These are phyloP conservation scores for Stemphylium vesicarium DNA, from an alignment of 2,329 filamentous ascomycete species.

Conservation along the genomic window DNA sequence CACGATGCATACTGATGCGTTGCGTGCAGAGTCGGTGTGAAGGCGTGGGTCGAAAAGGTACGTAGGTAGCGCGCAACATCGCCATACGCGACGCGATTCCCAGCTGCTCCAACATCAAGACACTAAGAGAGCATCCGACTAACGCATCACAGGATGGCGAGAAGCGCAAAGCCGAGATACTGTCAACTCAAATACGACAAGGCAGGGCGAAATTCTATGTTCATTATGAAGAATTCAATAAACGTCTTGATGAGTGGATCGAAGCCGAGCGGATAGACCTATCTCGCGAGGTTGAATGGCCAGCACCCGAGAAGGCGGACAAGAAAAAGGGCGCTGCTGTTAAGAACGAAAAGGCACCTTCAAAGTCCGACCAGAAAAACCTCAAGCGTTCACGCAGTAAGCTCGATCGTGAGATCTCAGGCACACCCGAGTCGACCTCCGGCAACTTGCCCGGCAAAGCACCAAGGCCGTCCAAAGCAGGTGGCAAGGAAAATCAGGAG, in stretches of 20 bases:
- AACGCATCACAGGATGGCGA: slow-evolving; percentile 70
- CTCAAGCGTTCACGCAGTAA: slow-evolving; percentile 55
- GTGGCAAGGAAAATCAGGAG: slow-evolving; percentile 66
- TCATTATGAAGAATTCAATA: slow-evolving; percentile 99
- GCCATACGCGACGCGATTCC: slow-evolving; percentile 10
- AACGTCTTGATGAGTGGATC: slow-evolving; percentile 88
- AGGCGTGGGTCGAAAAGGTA: slow-evolving; percentile 74
- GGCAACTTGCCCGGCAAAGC: slow-evolving; percentile 56
- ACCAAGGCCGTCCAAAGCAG: slow-evolving; percentile 61
- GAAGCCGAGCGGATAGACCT: slow-evolving; percentile 83
- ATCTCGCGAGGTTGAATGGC: slow-evolving; percentile 92
- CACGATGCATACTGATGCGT: slow-evolving; percentile 38
- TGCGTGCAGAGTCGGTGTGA: slow-evolving; percentile 65
- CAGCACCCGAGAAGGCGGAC: slow-evolving; percentile 85
- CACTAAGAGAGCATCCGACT: slow-evolving; percentile 11
- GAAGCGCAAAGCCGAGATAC: slow-evolving; percentile 88
- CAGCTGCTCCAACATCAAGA: slow-evolving; percentile 22
- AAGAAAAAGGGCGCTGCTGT: slow-evolving; percentile 73
- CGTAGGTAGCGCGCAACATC: slow-evolving; percentile 29
- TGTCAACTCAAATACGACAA: slow-evolving; percentile 91
- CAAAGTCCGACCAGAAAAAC: slow-evolving; percentile 56
- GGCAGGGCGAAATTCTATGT: slow-evolving; percentile 91
- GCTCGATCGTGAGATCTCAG: slow-evolving; percentile 62
- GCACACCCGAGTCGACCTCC: slow-evolving; percentile 59
- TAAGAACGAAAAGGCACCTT: slow-evolving; percentile 46